Evolutionary conservation across 305 asterid genomes (phyloP).

Genomic region (Solanum hybrid): DNA sequence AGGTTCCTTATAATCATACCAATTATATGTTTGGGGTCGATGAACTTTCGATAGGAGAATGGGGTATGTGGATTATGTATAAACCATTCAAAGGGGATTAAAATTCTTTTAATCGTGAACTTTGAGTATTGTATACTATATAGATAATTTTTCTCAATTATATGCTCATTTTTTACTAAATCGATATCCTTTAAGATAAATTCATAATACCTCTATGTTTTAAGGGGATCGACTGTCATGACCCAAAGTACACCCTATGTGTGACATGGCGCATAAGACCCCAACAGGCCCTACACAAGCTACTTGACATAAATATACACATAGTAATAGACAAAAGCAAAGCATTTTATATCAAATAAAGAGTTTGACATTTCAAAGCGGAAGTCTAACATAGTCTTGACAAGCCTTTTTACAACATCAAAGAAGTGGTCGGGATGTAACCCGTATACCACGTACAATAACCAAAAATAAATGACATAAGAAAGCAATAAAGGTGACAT

Average conservation of each 20-base stretch:
- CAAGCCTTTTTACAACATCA: background rate
- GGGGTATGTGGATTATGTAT: background rate
- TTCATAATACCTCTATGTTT: background rate
- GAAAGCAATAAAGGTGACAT: background rate
- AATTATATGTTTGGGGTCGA: background rate
- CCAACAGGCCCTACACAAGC: background rate
- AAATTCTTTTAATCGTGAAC: background rate
- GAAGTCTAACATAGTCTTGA: background rate
- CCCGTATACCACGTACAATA: background rate
- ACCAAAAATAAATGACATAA: background rate
- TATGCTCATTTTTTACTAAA: background rate
- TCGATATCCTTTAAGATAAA: too few species aligned
- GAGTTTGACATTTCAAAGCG: background rate
- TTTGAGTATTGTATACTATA: background rate
- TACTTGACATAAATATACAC: background rate
- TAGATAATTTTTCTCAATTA: background rate
- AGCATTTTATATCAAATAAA: background rate
- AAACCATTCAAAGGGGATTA: background rate
- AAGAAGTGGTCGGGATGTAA: background rate
- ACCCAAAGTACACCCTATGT: background rate
- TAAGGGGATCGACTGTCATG: background rate
- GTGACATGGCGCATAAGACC: background rate
- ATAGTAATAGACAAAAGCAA: too few species aligned
- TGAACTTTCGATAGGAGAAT: background rate
- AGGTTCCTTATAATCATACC: background rate